These are phyloP conservation scores for Epichloe elymi DNA, from an alignment of 2,329 filamentous ascomycete species.

Conservation along the genomic window DNA sequence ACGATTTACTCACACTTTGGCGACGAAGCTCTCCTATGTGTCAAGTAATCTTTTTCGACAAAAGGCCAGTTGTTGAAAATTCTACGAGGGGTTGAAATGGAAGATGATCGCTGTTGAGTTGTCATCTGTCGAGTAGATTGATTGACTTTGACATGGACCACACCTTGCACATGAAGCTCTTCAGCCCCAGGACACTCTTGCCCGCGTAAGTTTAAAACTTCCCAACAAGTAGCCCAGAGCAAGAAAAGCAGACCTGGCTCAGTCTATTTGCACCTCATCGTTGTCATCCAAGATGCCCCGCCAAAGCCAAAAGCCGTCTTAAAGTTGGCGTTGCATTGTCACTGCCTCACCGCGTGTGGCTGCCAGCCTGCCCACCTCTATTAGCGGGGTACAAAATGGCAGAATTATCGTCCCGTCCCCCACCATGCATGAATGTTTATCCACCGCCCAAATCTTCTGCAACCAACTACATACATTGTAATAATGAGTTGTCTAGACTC, in stretches of 20 bases:
- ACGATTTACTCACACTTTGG: constrained; percentile 62
- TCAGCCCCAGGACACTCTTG: no score
- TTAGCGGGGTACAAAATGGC: constrained; percentile 9
- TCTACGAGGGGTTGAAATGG: not conserved
- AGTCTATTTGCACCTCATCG: no score
- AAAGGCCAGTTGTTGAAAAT: not conserved
- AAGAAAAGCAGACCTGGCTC: no score
- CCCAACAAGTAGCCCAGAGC: no score
- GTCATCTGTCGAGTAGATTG: constrained; percentile 33
- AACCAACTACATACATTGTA: not conserved
- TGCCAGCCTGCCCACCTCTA: not conserved
- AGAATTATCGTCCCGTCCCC: constrained; percentile 19
- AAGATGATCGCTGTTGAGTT: not conserved
- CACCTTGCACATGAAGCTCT: not conserved
- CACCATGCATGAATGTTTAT: constrained; percentile 16
- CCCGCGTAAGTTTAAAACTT: no score
- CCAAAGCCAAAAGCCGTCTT: no score
- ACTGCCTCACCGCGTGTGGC: no score
- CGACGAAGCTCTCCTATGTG: constrained; percentile 65
- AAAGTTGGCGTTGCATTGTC: no score
- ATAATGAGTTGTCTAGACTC: no score
- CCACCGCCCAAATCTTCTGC: constrained; percentile 12
- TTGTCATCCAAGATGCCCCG: no score
- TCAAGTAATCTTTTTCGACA: constrained; percentile 30
- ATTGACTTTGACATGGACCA: not conserved